Evolutionary conservation across 306 rosid genomes (phyloP).

Genomic region (Amphicarpaea edgeworthii): DNA sequence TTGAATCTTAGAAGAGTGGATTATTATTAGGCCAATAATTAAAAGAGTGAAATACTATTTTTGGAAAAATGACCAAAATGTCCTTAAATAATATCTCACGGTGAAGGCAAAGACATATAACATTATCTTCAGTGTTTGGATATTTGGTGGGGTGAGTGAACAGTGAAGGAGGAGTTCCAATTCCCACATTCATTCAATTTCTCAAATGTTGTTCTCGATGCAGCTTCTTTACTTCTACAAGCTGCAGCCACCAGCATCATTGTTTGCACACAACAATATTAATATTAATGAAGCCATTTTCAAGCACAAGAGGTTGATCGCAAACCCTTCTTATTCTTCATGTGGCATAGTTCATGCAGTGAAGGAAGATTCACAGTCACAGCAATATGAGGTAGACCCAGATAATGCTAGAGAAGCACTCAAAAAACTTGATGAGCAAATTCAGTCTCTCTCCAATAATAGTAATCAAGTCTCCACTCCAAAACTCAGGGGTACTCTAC

Average conservation of each 20-base stretch:
- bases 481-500: conserved; percentile 55
- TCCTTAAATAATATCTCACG: not conserved
- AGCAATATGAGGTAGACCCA: conserved; percentile 75
- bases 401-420: conserved; percentile 90
- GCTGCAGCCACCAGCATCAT: conserved; percentile 43
- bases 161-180: conserved; percentile 34
- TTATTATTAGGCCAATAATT: not conserved
- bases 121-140: conserved; percentile 44
- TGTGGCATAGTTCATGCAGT: conserved; percentile 49
- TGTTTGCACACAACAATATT: not conserved
- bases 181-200: not conserved
- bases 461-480: conserved; percentile 60
- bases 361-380: conserved; percentile 63
- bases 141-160: not conserved
- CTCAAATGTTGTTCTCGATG: conserved; percentile 47
- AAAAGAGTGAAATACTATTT: no score
- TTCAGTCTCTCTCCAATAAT: conserved; percentile 67
- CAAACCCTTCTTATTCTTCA: conserved; percentile 33
- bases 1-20: not conserved
- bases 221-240: conserved; percentile 46
- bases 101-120: not conserved
- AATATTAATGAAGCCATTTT: conserved; percentile 23
- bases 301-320: conserved; percentile 28
- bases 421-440: conserved; percentile 75
- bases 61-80: not conserved